Conservation (phyloP, 129 eudicot species). For the Pulicaria dysenterica region DNA sequence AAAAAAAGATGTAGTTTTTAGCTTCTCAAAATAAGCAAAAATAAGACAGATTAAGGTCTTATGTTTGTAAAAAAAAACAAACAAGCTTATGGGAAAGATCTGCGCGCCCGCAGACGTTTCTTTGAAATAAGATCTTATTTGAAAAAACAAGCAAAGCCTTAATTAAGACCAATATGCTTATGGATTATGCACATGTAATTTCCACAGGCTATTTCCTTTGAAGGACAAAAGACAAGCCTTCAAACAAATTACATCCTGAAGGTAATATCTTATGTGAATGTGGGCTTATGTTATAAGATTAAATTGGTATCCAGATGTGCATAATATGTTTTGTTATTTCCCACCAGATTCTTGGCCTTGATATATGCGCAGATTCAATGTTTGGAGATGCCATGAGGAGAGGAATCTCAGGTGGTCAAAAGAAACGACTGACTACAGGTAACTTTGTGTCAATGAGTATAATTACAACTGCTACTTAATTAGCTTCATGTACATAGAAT, state of each 20-base stretch:
- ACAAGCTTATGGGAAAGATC: no score
- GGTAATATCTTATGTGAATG: slow-evolving; percentile 29
- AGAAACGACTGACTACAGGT: slow-evolving; percentile 93
- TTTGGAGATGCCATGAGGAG: slow-evolving; percentile 86
- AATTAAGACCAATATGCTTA: no score
- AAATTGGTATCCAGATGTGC: neutral
- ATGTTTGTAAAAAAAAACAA: no score
- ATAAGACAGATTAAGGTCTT: no score
- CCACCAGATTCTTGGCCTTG: slow-evolving; percentile 87
- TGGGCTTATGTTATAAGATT: neutral
- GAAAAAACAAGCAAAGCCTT: no score
- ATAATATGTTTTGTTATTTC: slow-evolving; percentile 1
- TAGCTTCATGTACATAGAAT: neutral
- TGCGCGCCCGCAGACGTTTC: no score
- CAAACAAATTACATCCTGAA: slow-evolving; percentile 61
- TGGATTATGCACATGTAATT: neutral
- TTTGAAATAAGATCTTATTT: no score
- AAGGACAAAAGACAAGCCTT: slow-evolving; percentile 58
- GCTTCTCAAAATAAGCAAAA: no score
- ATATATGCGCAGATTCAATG: slow-evolving; percentile 77
- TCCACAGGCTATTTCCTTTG: slow-evolving; percentile 53
- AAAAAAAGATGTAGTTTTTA: no score
- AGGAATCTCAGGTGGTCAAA: slow-evolving; percentile 94
- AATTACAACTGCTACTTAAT: neutral
- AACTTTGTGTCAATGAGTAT: slow-evolving; percentile 5